phyloP scores from a whole-genome alignment of 176 grass and related monocot genomes.

The Zea mays region DNA sequence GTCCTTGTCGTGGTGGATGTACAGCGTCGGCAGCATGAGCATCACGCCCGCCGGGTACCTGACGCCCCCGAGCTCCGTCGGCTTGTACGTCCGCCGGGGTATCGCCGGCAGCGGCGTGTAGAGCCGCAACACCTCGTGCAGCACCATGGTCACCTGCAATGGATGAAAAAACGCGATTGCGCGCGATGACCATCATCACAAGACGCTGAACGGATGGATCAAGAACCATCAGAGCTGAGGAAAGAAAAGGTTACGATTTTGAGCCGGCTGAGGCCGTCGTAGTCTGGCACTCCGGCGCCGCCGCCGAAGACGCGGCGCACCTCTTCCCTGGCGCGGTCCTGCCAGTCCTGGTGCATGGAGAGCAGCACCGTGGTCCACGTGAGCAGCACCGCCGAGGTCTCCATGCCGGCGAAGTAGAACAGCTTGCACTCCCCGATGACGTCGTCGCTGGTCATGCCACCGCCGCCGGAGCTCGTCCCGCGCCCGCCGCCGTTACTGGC shows the following conservation, averaged over 20 bases:
- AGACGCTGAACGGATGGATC: neutral
- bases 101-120: slow-evolving; percentile 35
- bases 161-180: neutral
- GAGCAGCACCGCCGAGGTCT: slow-evolving; percentile 58
- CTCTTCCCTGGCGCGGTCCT: slow-evolving; percentile 53
- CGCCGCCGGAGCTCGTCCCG: neutral
- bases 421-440: slow-evolving; percentile 62
- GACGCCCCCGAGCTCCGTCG: slow-evolving; percentile 37
- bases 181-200: neutral
- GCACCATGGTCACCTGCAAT: slow-evolving; percentile 54
- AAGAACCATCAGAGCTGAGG: neutral
- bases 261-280: slow-evolving; percentile 40
- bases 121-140: slow-evolving; percentile 53
- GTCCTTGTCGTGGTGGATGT: slow-evolving; percentile 42
- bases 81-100: slow-evolving; percentile 31
- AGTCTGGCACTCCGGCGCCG: slow-evolving; percentile 25
- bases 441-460: slow-evolving; percentile 43
- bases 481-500: neutral
- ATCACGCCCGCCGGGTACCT: slow-evolving; percentile 36
- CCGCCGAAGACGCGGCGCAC: slow-evolving; percentile 39
- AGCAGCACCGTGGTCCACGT: slow-evolving; percentile 57
- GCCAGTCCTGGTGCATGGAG: slow-evolving; percentile 54
- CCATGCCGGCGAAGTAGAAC: slow-evolving; percentile 67
- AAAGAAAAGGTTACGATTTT: slow-evolving; percentile 8
- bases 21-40: slow-evolving; percentile 27